Percentiles rank a stretch among this genome's conserved stretches.
These are phyloP conservation scores for Tylopilus sp. DNA, from an alignment of 768 basidiomycete genomes.

Conservation along the genomic window DNA sequence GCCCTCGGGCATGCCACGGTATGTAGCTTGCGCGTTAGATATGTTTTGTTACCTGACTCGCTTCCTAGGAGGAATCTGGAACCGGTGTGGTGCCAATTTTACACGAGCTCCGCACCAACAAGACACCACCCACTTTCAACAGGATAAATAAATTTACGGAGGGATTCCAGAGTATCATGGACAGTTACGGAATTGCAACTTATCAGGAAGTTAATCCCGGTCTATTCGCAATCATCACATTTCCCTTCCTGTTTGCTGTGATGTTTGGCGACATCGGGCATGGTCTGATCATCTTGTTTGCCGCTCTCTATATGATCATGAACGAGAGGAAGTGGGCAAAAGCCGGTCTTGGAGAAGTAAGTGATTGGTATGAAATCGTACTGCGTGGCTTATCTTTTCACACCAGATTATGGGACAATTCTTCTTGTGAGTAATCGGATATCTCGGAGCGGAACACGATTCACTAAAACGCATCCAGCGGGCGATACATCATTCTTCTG, in stretches of 20 bases:
- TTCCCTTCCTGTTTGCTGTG: slow-evolving; percentile 98
- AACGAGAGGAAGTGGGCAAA: slow-evolving; percentile 79
- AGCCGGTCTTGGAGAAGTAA: slow-evolving; percentile 69
- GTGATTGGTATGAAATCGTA: slow-evolving; percentile 18
- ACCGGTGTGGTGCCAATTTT: slow-evolving; percentile 90
- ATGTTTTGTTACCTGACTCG: background rate
- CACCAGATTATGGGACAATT: slow-evolving; percentile 78
- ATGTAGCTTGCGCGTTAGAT: slow-evolving; percentile 14
- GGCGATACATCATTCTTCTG: slow-evolving; percentile 96
- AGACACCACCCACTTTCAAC: slow-evolving; percentile 93
- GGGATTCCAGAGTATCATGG: slow-evolving; percentile 97
- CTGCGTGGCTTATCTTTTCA: slow-evolving; percentile 8
- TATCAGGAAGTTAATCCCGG: slow-evolving; percentile 99
- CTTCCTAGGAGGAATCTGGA: slow-evolving; percentile 77
- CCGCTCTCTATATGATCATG: slow-evolving; percentile 81
- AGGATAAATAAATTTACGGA: slow-evolving; percentile 95
- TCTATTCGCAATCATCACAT: slow-evolving; percentile 85
- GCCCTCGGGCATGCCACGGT: slow-evolving; percentile 88
- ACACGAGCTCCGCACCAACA: slow-evolving; percentile 83
- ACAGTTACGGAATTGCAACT: slow-evolving; percentile 89
- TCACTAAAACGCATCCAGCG: slow-evolving; percentile 47
- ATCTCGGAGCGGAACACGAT: slow-evolving; percentile 1
- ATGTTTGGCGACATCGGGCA: slow-evolving; percentile 99
- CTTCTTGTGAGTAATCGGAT: slow-evolving; percentile 71
- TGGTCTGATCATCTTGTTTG: slow-evolving; percentile 74